phyloP scores from a whole-genome alignment of 2,329 filamentous ascomycete genomes.

The Pseudogymnoascus verrucosus region DNA sequence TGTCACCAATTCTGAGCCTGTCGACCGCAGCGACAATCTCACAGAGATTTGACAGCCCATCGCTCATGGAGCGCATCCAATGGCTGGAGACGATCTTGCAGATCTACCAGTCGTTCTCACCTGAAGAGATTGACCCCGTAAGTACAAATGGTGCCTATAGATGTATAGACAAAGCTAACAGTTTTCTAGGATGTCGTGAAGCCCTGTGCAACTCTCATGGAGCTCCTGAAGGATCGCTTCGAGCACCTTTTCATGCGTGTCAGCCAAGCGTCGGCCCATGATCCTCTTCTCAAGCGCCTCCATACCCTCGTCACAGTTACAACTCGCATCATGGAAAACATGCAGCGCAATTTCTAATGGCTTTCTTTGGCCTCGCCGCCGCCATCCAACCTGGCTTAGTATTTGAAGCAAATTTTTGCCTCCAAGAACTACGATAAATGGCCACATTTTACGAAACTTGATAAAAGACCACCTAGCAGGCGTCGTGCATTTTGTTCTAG shows the following conservation, averaged over 20 bases:
- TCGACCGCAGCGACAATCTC: constrained; percentile 58
- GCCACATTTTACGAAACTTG: constrained; percentile 8
- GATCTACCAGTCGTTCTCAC: constrained; percentile 33
- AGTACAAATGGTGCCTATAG: constrained; percentile 17
- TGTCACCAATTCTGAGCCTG: constrained; percentile 54
- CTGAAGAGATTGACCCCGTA: constrained; percentile 22
- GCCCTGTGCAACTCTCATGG: constrained; percentile 43
- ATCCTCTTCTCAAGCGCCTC: constrained; percentile 42
- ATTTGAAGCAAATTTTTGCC: neutral
- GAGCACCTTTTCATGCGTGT: constrained; percentile 46
- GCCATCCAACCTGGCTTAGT: neutral
- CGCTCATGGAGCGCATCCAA: constrained; percentile 47
- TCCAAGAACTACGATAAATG: constrained; percentile 1
- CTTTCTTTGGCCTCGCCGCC: neutral
- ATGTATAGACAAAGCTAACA: constrained; percentile 21
- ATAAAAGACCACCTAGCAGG: constrained; percentile 7
- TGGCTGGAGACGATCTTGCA: constrained; percentile 55
- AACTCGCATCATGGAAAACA: constrained; percentile 25
- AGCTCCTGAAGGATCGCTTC: constrained; percentile 42
- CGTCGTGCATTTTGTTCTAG: constrained; percentile 2
- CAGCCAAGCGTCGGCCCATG: constrained; percentile 38
- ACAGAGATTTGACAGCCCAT: constrained; percentile 45
- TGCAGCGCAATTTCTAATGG: neutral
- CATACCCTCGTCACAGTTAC: constrained; percentile 33
- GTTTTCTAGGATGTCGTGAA: constrained; percentile 33